These are phyloP conservation scores for Phoenix roebelenii DNA, from an alignment of 176 grass and related monocot species.

Conservation along the genomic window DNA sequence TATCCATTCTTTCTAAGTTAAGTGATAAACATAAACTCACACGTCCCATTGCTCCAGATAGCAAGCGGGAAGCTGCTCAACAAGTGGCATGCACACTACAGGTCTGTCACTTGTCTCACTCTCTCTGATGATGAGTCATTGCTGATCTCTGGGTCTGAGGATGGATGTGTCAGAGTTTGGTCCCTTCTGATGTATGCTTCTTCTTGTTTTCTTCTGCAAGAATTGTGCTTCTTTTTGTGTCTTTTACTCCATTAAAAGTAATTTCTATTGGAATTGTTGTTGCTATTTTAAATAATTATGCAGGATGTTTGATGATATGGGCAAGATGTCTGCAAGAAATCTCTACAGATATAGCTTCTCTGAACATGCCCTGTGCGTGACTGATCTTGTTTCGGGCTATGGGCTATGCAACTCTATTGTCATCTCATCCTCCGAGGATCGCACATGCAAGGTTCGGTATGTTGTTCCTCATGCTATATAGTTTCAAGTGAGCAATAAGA, in stretches of 20 bases:
- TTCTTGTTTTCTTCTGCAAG: slow-evolving; percentile 10
- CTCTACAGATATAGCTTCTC: slow-evolving; percentile 52
- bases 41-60: slow-evolving; percentile 29
- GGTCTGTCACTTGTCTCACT: slow-evolving; percentile 62
- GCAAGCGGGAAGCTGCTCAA: slow-evolving; percentile 69
- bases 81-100: slow-evolving; percentile 73
- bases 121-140: slow-evolving; percentile 59
- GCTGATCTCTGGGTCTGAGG: slow-evolving; percentile 66
- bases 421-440: slow-evolving; percentile 76
- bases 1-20: no score
- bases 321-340: slow-evolving; percentile 30
- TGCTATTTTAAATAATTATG: background rate
- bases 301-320: slow-evolving; percentile 74
- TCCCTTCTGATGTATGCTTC: slow-evolving; percentile 61
- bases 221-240: background rate
- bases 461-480: background rate
- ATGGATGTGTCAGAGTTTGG: slow-evolving; percentile 78
- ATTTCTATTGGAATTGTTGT: no score
- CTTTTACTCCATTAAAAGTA: no score
- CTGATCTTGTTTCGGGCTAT: slow-evolving; percentile 54
- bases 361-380: slow-evolving; percentile 59
- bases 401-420: slow-evolving; percentile 49
- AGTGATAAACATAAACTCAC: no score
- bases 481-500: no score
- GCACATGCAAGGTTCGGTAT: slow-evolving; percentile 70